These are phyloP conservation scores for Monocercomonoides exilis DNA, from an alignment of 78 protist genomes.

Conservation along the genomic window DNA sequence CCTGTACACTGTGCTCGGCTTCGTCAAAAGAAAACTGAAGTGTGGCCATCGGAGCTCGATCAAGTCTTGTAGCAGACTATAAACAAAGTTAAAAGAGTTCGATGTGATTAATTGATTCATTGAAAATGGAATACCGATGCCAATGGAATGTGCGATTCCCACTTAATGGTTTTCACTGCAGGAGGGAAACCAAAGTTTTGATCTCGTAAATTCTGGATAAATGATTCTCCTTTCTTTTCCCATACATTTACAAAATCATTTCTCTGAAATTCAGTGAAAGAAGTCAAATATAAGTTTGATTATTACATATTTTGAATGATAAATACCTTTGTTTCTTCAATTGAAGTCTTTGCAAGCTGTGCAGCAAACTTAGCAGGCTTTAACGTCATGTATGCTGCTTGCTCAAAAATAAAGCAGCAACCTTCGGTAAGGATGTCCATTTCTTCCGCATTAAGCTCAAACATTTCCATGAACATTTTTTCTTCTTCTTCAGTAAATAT, in stretches of 20 bases:
- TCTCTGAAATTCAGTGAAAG: not conserved
- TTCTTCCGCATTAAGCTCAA: not conserved
- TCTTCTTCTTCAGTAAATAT: not conserved
- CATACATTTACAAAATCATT: not conserved
- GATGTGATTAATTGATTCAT: not conserved
- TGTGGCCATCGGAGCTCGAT: not conserved
- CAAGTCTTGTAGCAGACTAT: not conserved
- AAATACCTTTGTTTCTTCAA: not conserved
- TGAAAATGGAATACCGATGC: not conserved
- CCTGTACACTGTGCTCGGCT: not conserved
- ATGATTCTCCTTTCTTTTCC: not conserved
- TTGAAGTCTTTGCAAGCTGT: not conserved
- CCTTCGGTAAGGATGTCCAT: not conserved
- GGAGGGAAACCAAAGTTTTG: not conserved
- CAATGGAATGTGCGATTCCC: not conserved
- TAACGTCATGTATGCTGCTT: not conserved
- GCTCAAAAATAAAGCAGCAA: not conserved
- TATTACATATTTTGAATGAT: too few species aligned
- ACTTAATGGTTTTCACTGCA: not conserved
- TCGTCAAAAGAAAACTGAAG: not conserved
- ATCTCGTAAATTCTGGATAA: not conserved
- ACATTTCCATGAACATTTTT: not conserved
- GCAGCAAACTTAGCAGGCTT: not conserved
- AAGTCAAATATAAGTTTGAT: too few species aligned
- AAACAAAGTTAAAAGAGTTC: not conserved